phyloP scores from a whole-genome alignment of 163 green algal genomes.

The Prototheca stagnorum region DNA sequence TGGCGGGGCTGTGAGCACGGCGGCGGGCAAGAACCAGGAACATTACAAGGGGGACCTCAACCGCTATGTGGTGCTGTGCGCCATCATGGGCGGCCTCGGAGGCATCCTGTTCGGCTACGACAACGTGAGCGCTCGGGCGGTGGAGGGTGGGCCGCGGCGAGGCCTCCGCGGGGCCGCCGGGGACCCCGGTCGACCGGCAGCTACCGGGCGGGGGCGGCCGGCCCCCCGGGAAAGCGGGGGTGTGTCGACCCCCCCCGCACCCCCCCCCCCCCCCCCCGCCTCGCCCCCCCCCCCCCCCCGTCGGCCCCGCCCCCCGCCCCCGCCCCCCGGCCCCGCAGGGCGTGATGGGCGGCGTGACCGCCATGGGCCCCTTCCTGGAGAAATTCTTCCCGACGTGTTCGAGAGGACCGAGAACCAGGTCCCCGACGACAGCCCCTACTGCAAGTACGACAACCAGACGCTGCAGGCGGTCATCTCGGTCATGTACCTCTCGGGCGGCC shows the following conservation, averaged over 20 bases:
- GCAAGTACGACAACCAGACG: conserved; percentile 17
- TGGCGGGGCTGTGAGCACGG: no score
- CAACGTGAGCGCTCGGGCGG: no score
- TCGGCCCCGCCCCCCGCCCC: not conserved
- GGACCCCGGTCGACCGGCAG: not conserved
- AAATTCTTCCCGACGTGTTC: conserved; percentile 21
- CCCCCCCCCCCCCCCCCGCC: no score
- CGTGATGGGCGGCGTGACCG: conserved; percentile 30
- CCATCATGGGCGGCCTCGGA: conserved; percentile 6
- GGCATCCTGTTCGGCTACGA: conserved; percentile 26
- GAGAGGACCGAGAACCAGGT: not conserved
- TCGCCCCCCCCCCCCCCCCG: not conserved
- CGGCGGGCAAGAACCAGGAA: no score
- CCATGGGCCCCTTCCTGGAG: conserved; percentile 43
- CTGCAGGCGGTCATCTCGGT: conserved; percentile 24
- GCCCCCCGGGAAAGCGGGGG: not conserved
- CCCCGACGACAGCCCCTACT: conserved; percentile 13
- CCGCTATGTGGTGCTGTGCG: conserved; percentile 7
- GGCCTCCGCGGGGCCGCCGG: not conserved
- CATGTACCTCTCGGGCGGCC: conserved; percentile 24
- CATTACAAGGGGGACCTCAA: conserved; percentile 4
- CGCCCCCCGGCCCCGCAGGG: conserved; percentile 7
- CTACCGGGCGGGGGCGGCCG: not conserved
- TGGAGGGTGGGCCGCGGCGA: not conserved
- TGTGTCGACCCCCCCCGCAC: no score